Conservation (phyloP, 306 rosid species). For the Cicer bijugum region DNA sequence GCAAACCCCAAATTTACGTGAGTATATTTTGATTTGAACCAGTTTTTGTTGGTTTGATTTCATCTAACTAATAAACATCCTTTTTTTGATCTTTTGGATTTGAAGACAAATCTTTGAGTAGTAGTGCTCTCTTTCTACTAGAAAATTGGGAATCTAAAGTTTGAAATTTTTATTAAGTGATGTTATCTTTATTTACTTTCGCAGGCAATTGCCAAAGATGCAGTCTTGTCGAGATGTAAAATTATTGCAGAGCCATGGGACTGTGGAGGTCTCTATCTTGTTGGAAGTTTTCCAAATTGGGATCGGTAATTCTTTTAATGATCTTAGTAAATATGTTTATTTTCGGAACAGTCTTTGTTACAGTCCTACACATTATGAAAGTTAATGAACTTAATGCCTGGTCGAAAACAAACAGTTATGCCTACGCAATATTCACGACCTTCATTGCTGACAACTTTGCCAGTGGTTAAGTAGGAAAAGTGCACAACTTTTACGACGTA, state of each 20-base stretch:
- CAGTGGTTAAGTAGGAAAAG: conserved; percentile 31
- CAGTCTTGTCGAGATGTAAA: conserved; percentile 82
- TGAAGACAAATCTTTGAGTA: conserved; percentile 17
- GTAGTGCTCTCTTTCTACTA: conserved; percentile 8
- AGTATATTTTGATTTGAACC: not conserved
- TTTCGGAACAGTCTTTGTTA: conserved; percentile 39
- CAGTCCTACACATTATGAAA: conserved; percentile 31
- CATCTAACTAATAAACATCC: conserved; percentile 27
- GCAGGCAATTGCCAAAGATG: conserved; percentile 93
- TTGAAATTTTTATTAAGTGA: conserved; percentile 26
- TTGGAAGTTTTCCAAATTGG: conserved; percentile 97
- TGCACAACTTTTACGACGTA: conserved; percentile 2
- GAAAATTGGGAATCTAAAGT: conserved; percentile 35
- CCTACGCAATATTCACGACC: not conserved
- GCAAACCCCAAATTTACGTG: not conserved
- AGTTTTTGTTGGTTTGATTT: conserved; percentile 36
- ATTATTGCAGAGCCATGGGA: conserved; percentile 99
- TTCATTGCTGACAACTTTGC: conserved; percentile 24
- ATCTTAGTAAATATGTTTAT: conserved; percentile 3
- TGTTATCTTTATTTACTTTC: conserved; percentile 37
- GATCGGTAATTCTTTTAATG: conserved; percentile 66
- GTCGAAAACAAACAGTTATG: conserved; percentile 25
- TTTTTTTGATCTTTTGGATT: conserved; percentile 7
- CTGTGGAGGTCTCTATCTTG: conserved; percentile 96
- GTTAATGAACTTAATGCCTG: conserved; percentile 35